phyloP scores from a whole-genome alignment of 2,329 filamentous ascomycete genomes.

The Aspergillus sp. region DNA sequence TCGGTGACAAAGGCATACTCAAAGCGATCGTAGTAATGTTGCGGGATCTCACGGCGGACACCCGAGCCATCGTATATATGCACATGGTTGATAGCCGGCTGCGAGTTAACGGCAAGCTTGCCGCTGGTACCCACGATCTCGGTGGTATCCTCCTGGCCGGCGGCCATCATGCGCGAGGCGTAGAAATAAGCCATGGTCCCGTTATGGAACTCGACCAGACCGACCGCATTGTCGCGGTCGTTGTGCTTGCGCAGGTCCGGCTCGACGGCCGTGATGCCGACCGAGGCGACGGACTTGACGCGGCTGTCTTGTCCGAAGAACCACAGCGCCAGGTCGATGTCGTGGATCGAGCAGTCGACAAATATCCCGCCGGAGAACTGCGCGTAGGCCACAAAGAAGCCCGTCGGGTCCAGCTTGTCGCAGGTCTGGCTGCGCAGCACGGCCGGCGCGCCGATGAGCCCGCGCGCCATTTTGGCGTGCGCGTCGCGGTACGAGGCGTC shows the following conservation, averaged over 20 bases:
- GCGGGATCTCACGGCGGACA: slow-evolving; percentile 51
- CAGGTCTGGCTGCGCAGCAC: slow-evolving; percentile 58
- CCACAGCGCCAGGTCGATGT: slow-evolving; percentile 58
- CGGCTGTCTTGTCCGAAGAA: slow-evolving; percentile 49
- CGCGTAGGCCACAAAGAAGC: slow-evolving; percentile 61
- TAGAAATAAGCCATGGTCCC: slow-evolving; percentile 58
- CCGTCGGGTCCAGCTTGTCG: slow-evolving; percentile 55
- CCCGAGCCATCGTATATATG: slow-evolving; percentile 47
- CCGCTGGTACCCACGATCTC: slow-evolving; percentile 60
- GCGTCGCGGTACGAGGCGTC: slow-evolving; percentile 57
- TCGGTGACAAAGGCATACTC: slow-evolving; percentile 56
- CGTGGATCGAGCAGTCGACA: slow-evolving; percentile 62
- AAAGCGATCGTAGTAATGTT: slow-evolving; percentile 57
- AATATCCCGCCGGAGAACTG: slow-evolving; percentile 59
- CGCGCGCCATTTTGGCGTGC: slow-evolving; percentile 41
- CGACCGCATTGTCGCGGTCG: slow-evolving; percentile 55
- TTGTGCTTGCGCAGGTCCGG: slow-evolving; percentile 49
- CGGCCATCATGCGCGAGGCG: slow-evolving; percentile 56
- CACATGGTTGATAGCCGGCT: slow-evolving; percentile 49
- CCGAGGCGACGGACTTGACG: slow-evolving; percentile 48
- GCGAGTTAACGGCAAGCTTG: slow-evolving; percentile 53
- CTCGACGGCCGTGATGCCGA: slow-evolving; percentile 51
- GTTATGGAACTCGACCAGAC: slow-evolving; percentile 56
- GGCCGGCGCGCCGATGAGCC: slow-evolving; percentile 50
- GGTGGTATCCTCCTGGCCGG: slow-evolving; percentile 58